Conservation (phyloP, 768 basidiomycete genomes). For the Termitomyces sp. region DNA sequence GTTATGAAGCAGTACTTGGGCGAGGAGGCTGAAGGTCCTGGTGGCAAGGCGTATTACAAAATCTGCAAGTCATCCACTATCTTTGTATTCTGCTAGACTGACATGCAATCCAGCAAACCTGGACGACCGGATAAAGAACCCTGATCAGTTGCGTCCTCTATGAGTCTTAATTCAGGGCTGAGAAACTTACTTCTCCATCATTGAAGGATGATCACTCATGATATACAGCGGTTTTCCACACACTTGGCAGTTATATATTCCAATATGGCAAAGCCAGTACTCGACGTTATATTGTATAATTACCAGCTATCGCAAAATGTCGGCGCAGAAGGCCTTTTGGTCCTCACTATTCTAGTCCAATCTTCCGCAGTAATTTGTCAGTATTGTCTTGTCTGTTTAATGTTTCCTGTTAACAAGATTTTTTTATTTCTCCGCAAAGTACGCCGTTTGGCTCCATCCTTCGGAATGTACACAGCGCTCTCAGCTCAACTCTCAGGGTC, state of each 20-base stretch:
- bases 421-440: conserved; percentile 46
- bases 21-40: conserved; percentile 56
- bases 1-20: conserved; percentile 86
- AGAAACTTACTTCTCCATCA: conserved; percentile 6
- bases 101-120: conserved; percentile 65
- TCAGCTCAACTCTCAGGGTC: conserved; percentile 88
- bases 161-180: conserved; percentile 2
- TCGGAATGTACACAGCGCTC: conserved; percentile 86
- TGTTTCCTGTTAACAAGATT: neutral
- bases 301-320: conserved; percentile 93
- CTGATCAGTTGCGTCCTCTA: conserved; percentile 71
- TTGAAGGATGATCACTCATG: conserved; percentile 88
- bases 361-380: conserved; percentile 75
- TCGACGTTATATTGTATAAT: conserved; percentile 94
- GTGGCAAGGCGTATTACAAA: conserved; percentile 92
- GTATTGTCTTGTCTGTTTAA: conserved; percentile 28
- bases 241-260: conserved; percentile 92
- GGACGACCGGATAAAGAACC: conserved; percentile 94
- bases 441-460: conserved; percentile 84
- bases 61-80: conserved; percentile 51
- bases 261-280: conserved; percentile 89
- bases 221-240: conserved; percentile 89
- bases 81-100: neutral
- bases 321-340: conserved; percentile 87
- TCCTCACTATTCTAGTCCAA: conserved; percentile 84